These are phyloP conservation scores for Vaccinium vitisidaea DNA, from an alignment of 148 eudicot species.

Conservation along the genomic window DNA sequence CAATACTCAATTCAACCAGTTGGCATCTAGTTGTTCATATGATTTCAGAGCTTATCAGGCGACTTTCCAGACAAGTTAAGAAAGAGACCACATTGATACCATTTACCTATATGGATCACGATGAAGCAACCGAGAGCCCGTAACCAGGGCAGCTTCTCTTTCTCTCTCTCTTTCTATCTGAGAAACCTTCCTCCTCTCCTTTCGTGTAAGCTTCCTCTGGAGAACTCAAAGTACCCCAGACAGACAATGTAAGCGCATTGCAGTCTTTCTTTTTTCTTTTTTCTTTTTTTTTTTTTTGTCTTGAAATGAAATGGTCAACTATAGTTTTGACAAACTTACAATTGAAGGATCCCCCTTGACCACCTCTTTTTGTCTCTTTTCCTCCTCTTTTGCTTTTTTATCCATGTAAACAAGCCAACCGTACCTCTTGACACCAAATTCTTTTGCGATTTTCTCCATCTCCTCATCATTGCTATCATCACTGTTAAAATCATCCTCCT, in stretches of 20 bases:
- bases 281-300: neutral
- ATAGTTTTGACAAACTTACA: constrained; percentile 48
- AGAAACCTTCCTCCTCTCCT: constrained; percentile 92
- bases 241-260: constrained; percentile 4
- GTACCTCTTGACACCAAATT: constrained; percentile 93
- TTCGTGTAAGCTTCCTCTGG: constrained; percentile 90
- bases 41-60: neutral
- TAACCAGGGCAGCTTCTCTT: constrained; percentile 65
- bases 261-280: neutral
- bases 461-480: constrained; percentile 95
- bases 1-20: neutral
- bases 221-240: constrained; percentile 13
- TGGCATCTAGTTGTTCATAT: neutral
- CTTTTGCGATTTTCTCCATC: constrained; percentile 95
- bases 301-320: neutral
- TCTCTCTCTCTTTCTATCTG: constrained; percentile 89
- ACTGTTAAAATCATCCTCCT: constrained; percentile 93
- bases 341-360: constrained; percentile 98
- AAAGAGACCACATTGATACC: neutral
- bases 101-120: constrained; percentile 81
- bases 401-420: constrained; percentile 99
- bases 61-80: constrained; percentile 1
- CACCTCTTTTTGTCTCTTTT: constrained; percentile 91
- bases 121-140: constrained; percentile 57
- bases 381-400: constrained; percentile 96